Base-by-base conservation (phyloP, 495 filamentous ascomycete species). In the Cercophora sp. region DNA sequence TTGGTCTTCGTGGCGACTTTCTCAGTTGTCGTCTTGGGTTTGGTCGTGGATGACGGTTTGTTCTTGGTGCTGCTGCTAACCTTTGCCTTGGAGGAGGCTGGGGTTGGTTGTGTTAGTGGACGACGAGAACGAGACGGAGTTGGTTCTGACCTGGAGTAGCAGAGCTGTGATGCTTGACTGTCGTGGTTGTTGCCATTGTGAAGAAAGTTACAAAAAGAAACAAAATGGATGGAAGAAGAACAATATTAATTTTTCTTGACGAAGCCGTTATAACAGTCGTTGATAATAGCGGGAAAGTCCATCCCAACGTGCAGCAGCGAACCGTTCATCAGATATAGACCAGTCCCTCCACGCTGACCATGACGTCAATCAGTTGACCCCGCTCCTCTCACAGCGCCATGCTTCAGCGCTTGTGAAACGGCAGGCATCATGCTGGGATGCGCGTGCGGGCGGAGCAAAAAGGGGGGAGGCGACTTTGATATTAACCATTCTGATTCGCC, bases 281-380 rank as follows among this genome's bases (percentile, higher is more conserved):
- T 3, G 13, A 31, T 32, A 46, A 32, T 34, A 6, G 18, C 27
- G 22, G 25, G 44, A 5, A 1, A 29, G 10, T 46, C 3, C 13
- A 35, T 16, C 16, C 25, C 4, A 18, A 6, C 16, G 16, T 15
- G 29, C 8, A 10, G 46, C 29, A 23, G 31, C 11, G 10, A 8
- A 20, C 25, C 18, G 48, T 41, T 41, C 48, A 37, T 27, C n/a
- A 23, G 18, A 29, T 37, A 40, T 40, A 51, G 20, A 13, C 18
- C 15, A 10, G 48, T 1, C 23, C 10, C 9, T 27, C 11, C 9
- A n/a, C 32, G 48, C 36, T 24, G 13, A 22, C 35, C 48, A 52
- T 52, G 48, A 52, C 48, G 48, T 52, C 48, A 52, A 52, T 32
- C 5, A 2, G 8, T 10, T 10, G 24, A 52, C 48, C 48, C 48